Base-by-base conservation (phyloP, 1,139 yeast genomes). In the Ashbya aceris region DNA sequence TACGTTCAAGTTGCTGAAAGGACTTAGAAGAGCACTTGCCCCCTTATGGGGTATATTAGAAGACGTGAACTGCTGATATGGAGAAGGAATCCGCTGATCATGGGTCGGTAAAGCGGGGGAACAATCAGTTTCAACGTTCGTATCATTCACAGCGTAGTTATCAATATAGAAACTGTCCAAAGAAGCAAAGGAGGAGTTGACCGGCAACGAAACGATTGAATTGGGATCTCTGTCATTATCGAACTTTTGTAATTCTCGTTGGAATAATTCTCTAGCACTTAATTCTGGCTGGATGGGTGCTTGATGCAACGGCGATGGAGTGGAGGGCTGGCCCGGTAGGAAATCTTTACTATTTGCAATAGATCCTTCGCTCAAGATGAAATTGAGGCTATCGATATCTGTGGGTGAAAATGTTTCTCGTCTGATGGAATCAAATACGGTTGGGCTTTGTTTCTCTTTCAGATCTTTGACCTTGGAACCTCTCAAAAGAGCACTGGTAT, bases 151-250 rank as follows among this genome's bases (percentile, higher is more conserved):
- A 1, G 67, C 69, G 47, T 55, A 64, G 36, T 60, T 62, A 41
- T 79, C 85, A 51, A 80, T 82, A 56, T 79, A 79, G 43, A 76
- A 71, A 55, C 87, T 79, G 56, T 82, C 87, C 55, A 83, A 65
- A 0, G 89, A 81, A 1, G 89, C 91, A 67, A 80, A 81, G 49
- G 87, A 79, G 40, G 82, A 84, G 49, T 77, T 79, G 13, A 79
- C 69, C 0, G 87, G 85, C 36, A 82, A 58, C 13, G 48, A 43
- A 12, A 40, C 40, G 29, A 38, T 48, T 20, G 51, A 50, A 12
- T 49, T 49, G 23, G 52, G 49, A 27, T 50, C 50, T 28, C 54
- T 50, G 33, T 46, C 48, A 14, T 44, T 44, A 37, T 54, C 58
- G 40, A 54, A 54, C 23, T 47, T 47, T 27, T 46, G 47, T 13